A percentile compares a stretch with the other conserved stretches of the same genome.
These are phyloP conservation scores for Aspergillus cavernicola DNA, from an alignment of 495 filamentous ascomycete species.

Conservation along the genomic window DNA sequence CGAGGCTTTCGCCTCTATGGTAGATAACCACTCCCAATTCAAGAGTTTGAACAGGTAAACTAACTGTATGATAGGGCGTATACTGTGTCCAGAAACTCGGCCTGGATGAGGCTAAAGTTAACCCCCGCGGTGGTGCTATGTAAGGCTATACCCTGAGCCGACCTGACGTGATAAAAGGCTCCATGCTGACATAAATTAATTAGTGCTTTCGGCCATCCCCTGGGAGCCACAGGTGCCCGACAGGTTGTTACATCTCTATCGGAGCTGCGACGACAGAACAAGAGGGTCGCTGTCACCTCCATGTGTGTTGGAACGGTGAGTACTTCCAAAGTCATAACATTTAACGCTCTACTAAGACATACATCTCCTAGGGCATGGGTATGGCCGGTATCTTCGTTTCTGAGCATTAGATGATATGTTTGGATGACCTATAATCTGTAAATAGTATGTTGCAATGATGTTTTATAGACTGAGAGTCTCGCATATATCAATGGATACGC, in stretches of 20 bases:
- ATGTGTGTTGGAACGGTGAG: constrained; percentile 82
- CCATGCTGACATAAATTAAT: constrained; percentile 4
- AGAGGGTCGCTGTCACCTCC: constrained; percentile 75
- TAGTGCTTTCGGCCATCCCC: constrained; percentile 73
- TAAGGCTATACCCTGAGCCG: constrained; percentile 20
- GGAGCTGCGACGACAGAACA: constrained; percentile 70
- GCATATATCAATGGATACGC: no score
- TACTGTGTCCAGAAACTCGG: constrained; percentile 79
- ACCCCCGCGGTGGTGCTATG: constrained; percentile 78
- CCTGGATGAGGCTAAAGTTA: constrained; percentile 80
- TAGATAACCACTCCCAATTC: constrained; percentile 21
- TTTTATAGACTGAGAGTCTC: not conserved
- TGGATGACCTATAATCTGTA: not conserved
- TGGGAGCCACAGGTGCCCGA: constrained; percentile 73
- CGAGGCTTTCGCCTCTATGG: constrained; percentile 96
- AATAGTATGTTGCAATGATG: not conserved
- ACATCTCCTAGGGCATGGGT: constrained; percentile 45
- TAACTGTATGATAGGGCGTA: constrained; percentile 48
- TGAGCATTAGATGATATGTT: constrained; percentile 33
- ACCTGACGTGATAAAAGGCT: not conserved
- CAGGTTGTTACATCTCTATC: constrained; percentile 84
- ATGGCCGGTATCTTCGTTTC: constrained; percentile 55
- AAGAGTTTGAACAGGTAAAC: not conserved
- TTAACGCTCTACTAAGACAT: not conserved
- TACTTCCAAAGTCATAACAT: not conserved